A percentile compares a stretch with the other conserved stretches of the same genome.
Conservation (phyloP, 1,284 basidiomycete genomes). For the Apiotrichum sp. region DNA sequence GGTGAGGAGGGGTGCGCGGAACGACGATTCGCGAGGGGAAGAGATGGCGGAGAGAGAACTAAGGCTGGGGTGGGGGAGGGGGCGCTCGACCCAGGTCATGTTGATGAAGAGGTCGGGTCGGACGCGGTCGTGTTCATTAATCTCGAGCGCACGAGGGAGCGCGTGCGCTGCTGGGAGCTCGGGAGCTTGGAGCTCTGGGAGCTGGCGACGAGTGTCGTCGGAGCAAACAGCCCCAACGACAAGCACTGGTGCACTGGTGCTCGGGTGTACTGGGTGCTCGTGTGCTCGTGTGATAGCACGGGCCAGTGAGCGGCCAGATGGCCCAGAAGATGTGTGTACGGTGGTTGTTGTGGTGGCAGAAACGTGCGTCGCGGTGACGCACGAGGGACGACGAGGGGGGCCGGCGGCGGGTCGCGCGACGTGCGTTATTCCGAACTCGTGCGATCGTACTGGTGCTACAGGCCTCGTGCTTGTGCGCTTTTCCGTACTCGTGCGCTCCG, state of each 20-base stretch:
- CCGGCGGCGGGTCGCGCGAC: no score
- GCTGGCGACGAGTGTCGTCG: no score
- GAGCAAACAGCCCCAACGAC: no score
- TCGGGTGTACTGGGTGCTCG: no score
- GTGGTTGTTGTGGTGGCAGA: neutral
- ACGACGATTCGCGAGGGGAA: neutral
- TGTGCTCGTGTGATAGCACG: no score
- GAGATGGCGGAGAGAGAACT: neutral
- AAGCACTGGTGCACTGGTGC: no score
- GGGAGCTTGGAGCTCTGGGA: neutral
- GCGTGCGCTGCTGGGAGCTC: neutral
- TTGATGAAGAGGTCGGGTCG: neutral
- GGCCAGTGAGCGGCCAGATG: neutral
- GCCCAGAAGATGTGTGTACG: neutral
- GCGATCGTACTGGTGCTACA: neutral
- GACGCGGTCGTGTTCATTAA: no score
- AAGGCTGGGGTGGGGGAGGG: neutral
- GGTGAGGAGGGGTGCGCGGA: neutral
- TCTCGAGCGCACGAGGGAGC: neutral
- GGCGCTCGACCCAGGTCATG: constrained; percentile 2
- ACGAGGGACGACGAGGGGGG: neutral
- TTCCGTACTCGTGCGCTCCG: no score
- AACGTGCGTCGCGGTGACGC: constrained; percentile 6
- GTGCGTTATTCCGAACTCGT: neutral
- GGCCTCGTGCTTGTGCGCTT: no score